Evolutionary conservation across 2,329 filamentous ascomycete species (phyloP), one percentile per base, ranked within the genome.

Genomic region (Phaeosphaeriaceae sp.): DNA sequence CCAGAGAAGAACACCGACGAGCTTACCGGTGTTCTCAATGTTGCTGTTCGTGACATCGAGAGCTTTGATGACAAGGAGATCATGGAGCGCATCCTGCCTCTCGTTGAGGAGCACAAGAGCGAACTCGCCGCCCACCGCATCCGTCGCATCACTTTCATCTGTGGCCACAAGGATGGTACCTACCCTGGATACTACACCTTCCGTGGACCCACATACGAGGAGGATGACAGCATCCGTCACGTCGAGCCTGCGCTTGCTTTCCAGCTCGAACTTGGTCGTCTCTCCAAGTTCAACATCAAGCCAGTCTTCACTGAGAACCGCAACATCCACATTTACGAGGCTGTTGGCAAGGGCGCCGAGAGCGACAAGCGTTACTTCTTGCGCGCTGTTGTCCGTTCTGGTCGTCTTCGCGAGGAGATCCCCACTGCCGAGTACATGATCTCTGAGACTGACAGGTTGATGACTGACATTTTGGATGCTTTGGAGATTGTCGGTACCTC

Each of bases 301-400:
- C 94, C 95, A 1, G 93, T 99, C 52, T 99, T 99, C 82, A 98
- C 95, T 0, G 94, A 98, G 81, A 99, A 99, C 85, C 91, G 96
- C 76, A 98, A 97, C 81, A 97, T 99, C 66, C 95, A 99, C 84
- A 94, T 99, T 60, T 99, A 98, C 81, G 94, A 98, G 84, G 95
- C 92, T 67, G 84, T 97, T 71, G 95, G 95, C 75, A 99, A 97
- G 85, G 91, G 91, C 51, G 91, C 94, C 42, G 94, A 97, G 77
- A 94, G 92, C 56, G 95, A 99, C 81, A 97, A 97, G 88, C 91
- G 95, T 69, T 99, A 98, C 87, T 99, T 99, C 79, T 95, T 95
- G 52, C 93, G 95, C 79, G 94, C 94, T 60, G 92, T 97, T 49
- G 96, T 99, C 67, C 89, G 95, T 71, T 93, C 95, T 62, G 95